Evolutionary conservation across 495 filamentous ascomycete species (phyloP), one percentile per base, ranked within the genome.

Genomic region (Annulohypoxylon nitens): DNA sequence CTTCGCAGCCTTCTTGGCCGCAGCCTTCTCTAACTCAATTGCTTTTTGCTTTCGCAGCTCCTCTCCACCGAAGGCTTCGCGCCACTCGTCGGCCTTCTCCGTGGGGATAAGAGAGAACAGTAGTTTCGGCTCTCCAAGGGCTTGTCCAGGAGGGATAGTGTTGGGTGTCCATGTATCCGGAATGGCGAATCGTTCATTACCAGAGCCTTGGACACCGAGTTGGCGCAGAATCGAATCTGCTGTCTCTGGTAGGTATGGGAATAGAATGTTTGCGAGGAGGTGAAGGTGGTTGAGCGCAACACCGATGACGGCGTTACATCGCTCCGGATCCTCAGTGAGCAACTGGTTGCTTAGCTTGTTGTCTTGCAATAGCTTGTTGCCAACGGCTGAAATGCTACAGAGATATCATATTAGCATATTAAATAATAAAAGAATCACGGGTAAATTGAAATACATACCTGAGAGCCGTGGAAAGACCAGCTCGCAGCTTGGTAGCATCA

Each of bases 221-320:
- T 97, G 93, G 61, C 88, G 76, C 63, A 91, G 84, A 70, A 98
- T 97, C 2, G 89, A 87, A 61, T 86, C 83, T 4, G 91, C 83
- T n/a, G 93, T 95, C 10, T 87, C 88, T 45, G 94, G 94, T 85
- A 98, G 92, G 82, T 94, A 98, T 9, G 95, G 95, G 36, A 89
- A 88, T 66, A 92, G 85, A 11, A 97, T 75, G 36, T 88, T 89
- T 45, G 93, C 90, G 43, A 97, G 85, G 47, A 98, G 90, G 79
- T 93, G 88, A 69, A 94, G 87, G 61, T 95, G 85, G 81, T 97
- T 95, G 65, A 97, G 83, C 3, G 92, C 93, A 41, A 92, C 86
- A 65, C 94, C 93, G 37, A 95, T 88, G 55, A 97, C 93, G 3
- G 92, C 90, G 86, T 81, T 88, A 70, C 91, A 92, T 43, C 88